Base-by-base conservation (phyloP, 2,329 filamentous ascomycete genomes). In the Cladophialophora yegresii region DNA sequence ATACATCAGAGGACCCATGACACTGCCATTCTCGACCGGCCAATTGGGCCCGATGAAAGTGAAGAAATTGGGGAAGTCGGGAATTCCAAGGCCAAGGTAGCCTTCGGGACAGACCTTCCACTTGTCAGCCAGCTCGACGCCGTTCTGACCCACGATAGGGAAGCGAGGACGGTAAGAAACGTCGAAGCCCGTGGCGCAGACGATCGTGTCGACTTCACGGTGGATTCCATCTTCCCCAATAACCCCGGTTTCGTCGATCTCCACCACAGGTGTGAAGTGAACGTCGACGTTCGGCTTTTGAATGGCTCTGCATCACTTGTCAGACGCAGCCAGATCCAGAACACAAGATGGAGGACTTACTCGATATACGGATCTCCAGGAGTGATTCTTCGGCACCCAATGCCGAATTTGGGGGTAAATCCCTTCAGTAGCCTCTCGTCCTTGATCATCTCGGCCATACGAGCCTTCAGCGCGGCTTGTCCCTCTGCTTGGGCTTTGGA, bases 371-470 rank as follows among this genome's bases (percentile, higher is more conserved):
- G 80, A 68, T 83, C 81, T 2, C 81, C 82, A 0, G 80, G 80
- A 0, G 79, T 82, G 49, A 82, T 73, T n/a, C 80, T 69, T 10
- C 80, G 75, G 62, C 76, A 82, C 1, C 80, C 80, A 43, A 82
- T 66, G 12, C 77, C 77, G 26, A 79, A 82, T 16, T 76, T 79
- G 0, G 80, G 80, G 4, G 77, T 81, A 61, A 81, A 81, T 4
- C 80, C 80, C 59, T 82, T 71, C 2, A 83, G 70, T 26, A 84
- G 73, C 10, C 81, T 73, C 65, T 83, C 75, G 63, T 84, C 81
- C 65, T 81, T 83, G 70, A 85, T 82, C 58, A 77, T 78, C 64
- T 83, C 80, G 12, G 74, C 75, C 81, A 83, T 84, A 13, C 80
- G 75, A 3, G 73, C 71, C 26, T 70, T 70, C 62, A 82, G 80